Conservation (phyloP, 2,329 filamentous ascomycete genomes). For the Colletotrichum salicis region DNA sequence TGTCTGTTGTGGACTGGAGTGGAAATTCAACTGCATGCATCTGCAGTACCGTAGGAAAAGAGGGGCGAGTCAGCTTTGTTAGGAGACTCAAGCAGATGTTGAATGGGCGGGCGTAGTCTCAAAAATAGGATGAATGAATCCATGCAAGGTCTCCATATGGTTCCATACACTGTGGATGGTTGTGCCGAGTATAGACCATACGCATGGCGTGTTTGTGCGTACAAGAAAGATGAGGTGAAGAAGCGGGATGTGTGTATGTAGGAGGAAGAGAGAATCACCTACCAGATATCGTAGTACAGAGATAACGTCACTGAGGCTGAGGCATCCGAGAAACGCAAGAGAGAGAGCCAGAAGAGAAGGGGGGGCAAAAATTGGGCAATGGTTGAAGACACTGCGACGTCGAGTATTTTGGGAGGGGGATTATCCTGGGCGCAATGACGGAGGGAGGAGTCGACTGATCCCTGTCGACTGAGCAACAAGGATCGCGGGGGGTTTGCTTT, state of each 20-base stretch:
- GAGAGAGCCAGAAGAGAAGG: neutral
- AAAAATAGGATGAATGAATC: slow-evolving; percentile 28
- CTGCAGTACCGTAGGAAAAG: slow-evolving; percentile 28
- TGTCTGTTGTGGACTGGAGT: slow-evolving; percentile 3
- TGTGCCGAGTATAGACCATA: slow-evolving; percentile 17
- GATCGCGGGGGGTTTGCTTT: slow-evolving; percentile 28
- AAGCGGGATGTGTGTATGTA: neutral
- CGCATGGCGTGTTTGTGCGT: slow-evolving; percentile 2
- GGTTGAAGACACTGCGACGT: slow-evolving; percentile 22
- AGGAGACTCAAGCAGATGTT: neutral
- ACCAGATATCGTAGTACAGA: slow-evolving; percentile 9
- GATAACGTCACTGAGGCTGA: slow-evolving; percentile 32
- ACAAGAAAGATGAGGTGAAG: slow-evolving; percentile 1
- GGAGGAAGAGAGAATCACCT: neutral
- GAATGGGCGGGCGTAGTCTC: slow-evolving; percentile 14
- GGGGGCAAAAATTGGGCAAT: slow-evolving; percentile 26
- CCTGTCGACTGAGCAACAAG: slow-evolving; percentile 24
- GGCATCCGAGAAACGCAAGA: neutral
- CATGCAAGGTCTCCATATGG: slow-evolving; percentile 20
- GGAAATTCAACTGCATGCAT: slow-evolving; percentile 27
- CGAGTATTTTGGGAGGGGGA: slow-evolving; percentile 7
- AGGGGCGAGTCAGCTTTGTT: slow-evolving; percentile 33
- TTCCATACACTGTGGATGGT: slow-evolving; percentile 18
- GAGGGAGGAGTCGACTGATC: slow-evolving; percentile 25
- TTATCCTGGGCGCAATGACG: slow-evolving; percentile 33